phyloP scores from a whole-genome alignment of 1,139 yeast genomes.

The Chernovozyma sophiae-reginae region DNA sequence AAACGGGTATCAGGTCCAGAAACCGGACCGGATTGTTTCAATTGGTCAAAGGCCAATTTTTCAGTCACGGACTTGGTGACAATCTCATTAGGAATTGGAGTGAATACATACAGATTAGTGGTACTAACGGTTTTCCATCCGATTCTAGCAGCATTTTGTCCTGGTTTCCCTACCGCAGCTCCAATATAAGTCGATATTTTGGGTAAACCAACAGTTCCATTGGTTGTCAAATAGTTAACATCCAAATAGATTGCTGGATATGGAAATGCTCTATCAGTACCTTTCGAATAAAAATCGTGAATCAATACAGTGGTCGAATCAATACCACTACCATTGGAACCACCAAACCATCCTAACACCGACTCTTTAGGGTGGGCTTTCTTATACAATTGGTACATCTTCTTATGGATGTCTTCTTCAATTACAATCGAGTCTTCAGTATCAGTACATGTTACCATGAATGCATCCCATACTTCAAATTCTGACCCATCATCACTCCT shows the following conservation, averaged over 20 bases:
- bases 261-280: slow-evolving; percentile 66
- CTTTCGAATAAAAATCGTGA: slow-evolving; percentile 77
- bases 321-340: slow-evolving; percentile 53
- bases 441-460: slow-evolving; percentile 79
- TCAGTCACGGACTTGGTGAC: slow-evolving; percentile 58
- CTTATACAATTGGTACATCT: slow-evolving; percentile 69
- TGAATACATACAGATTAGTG: slow-evolving; percentile 59
- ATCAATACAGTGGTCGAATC: slow-evolving; percentile 78
- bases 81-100: slow-evolving; percentile 71
- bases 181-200: slow-evolving; percentile 68
- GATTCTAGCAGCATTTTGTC: slow-evolving; percentile 34
- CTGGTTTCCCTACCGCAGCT: slow-evolving; percentile 62
- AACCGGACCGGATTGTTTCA: slow-evolving; percentile 21
- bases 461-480: slow-evolving; percentile 71
- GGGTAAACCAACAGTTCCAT: slow-evolving; percentile 35
- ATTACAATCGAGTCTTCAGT: slow-evolving; percentile 71
- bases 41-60: slow-evolving; percentile 48
- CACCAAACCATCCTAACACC: slow-evolving; percentile 88
- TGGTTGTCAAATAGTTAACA: slow-evolving; percentile 32
- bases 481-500: slow-evolving; percentile 85
- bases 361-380: slow-evolving; percentile 76
- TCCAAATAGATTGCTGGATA: slow-evolving; percentile 80
- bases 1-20: slow-evolving; percentile 18
- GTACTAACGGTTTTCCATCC: slow-evolving; percentile 40
- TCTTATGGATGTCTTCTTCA: slow-evolving; percentile 70